Base-by-base conservation (phyloP, 148 eudicot species). In the Pharnaceum exiguum region DNA sequence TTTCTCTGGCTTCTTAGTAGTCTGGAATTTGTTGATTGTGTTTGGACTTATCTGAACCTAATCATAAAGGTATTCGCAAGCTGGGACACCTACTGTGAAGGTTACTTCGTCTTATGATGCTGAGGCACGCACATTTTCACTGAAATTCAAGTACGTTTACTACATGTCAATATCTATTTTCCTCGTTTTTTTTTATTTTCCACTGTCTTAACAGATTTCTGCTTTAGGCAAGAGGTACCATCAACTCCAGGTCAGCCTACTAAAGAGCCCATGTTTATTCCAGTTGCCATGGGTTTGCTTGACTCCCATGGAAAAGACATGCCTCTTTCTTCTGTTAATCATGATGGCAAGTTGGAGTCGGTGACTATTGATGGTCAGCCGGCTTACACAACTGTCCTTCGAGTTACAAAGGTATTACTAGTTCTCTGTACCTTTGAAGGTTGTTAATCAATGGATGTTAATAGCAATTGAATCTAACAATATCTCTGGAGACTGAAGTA, bases 191-290 rank as follows among this genome's bases (percentile, higher is more conserved):
- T 23, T 55, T 22, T 39, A 10, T 2, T 27, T 21, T 55, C 39
- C 12, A 15, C 21, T 19, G 45, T 44, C 18, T 50, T 54, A 40
- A 26, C 50, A 46, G 35, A 38, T n/a, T 11, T 30, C 32, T 67
- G 50, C 48, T 53, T 30, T 77, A 93, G 99, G 67, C 99, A 93
- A 82, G 95, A 89, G 51, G 82, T 93, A 46, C 95, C 99, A 11
- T 69, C 86, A 26, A 93, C 99, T 60, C 95, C 99, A 5, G 95
- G 99, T 27, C 99, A 94, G 71, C 75, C 74, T 0, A 64, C 60
- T n/a, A 94, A 94, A 75, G 95, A 94, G 67, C 95, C 96, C 46
- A 94, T 89, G 95, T 94, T 89, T 52, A 89, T 94, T 68, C 99
- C 99, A 57, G 85, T 89, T 47, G 81, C 87, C 40, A 63, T 80